Base-by-base conservation (phyloP, 805 yeast species). In the Wickerhamia fluorescens region DNA sequence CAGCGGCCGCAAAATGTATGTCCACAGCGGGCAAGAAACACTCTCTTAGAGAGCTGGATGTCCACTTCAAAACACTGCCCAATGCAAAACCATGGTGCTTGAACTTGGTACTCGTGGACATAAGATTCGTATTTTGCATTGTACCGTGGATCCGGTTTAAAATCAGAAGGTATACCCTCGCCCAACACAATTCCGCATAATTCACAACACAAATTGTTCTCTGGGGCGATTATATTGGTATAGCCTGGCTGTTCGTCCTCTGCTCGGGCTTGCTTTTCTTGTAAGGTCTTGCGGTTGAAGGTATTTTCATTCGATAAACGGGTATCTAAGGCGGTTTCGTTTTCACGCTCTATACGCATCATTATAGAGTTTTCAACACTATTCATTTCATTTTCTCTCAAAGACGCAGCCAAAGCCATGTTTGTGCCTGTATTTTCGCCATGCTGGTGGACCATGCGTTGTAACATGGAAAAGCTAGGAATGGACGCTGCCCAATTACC, bases 1-100 rank as follows among this genome's bases (percentile, higher is more conserved):
- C 96, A 86, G 23, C 89, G 55, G 1, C 95, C 96, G 53, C 96
- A 86, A 49, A 73, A 86, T 1, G 77, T 70, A 57, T 86, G 96
- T 0, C 95, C 95, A 60, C 96, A 86, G 22, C 53, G 56, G 0
- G 83, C 69, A 12, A 68, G 66, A 45, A 78, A 86, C 2, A 80
- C 69, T 35, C 86, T 67, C 42, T 66, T 73, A 0, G 88, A 78
- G 19, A 82, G 56, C 31, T 71, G 78, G 12, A 58, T 44, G 44
- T 83, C 94, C 1, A 61, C 57, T 7, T 60, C 64, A 0, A 78
- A 67, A n/a, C 77, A 56, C 16, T 58, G 55, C 10, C 53, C 47
- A 10, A 62, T 40, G 20, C 78, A 71, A 41, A 73, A 79, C 69
- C 79, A 82, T 3, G 92, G 89, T 2, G 88, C 82, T 14, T 47